These are phyloP conservation scores for Hypoxylon rickii DNA, from an alignment of 495 filamentous ascomycete species.

Conservation along the genomic window DNA sequence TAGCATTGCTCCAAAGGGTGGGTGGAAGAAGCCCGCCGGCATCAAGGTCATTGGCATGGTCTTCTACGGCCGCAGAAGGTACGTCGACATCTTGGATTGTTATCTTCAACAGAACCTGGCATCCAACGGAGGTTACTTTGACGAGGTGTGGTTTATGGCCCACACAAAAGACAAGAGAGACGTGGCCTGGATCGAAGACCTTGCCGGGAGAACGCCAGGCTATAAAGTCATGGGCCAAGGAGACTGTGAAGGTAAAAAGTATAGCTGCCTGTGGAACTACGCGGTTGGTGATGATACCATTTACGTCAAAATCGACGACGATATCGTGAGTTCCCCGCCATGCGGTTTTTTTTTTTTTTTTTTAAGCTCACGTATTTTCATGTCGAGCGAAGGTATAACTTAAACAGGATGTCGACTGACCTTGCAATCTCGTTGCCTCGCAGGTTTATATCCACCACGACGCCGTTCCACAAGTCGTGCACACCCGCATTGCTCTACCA, in stretches of 20 bases:
- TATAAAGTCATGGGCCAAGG: conserved; percentile 34
- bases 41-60: conserved; percentile 55
- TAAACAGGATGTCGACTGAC: conserved; percentile 13
- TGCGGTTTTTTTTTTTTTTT: too few species aligned
- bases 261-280: conserved; percentile 41
- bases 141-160: conserved; percentile 59
- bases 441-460: conserved; percentile 57
- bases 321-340: conserved; percentile 42
- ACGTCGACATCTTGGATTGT: conserved; percentile 56
- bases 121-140: conserved; percentile 57
- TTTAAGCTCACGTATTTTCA: not conserved
- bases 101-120: conserved; percentile 61
- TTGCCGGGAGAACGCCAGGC: conserved; percentile 34
- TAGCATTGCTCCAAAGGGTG: conserved; percentile 30
- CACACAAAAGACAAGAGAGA: conserved; percentile 51
- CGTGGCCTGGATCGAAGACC: conserved; percentile 51
- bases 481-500: conserved; percentile 55
- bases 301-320: conserved; percentile 62
- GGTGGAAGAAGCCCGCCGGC: conserved; percentile 45
- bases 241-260: conserved; percentile 39
- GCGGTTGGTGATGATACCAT: conserved; percentile 47
- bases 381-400: not conserved
- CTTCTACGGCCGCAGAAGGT: conserved; percentile 50
- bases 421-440: too few species aligned
- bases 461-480: conserved; percentile 57